Base-by-base conservation (phyloP, 768 basidiomycete genomes). In the Auricularia auricula-judae region DNA sequence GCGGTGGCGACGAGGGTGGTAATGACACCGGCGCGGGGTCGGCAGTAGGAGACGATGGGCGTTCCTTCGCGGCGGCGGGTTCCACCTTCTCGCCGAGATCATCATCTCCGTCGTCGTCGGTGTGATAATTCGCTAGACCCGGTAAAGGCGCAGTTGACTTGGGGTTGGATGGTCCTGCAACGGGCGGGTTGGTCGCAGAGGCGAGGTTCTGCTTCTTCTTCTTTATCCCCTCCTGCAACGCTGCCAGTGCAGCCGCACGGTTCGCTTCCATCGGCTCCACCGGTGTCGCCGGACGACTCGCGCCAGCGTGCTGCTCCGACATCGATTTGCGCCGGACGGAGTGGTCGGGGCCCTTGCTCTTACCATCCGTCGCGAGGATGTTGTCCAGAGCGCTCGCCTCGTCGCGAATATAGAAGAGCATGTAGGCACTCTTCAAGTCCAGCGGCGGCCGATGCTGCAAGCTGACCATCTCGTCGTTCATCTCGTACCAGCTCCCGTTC, bases 321-420 rank as follows among this genome's bases (percentile, higher is more conserved):
- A 29, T 33, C 8, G 29, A 59, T 0, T 59, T 59, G 56, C 29
- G 29, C 56, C 14, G 21, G 56, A 29, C 34, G 14, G 23, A 7
- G 56, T 3, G 56, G 80, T 86, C 79, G 76, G 83, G 78, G 78
- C 81, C 68, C 70, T 77, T 82, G 65, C 76, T 72, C 72, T 79
- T 79, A 73, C 78, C 81, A 73, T 64, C 14, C 69, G 67, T 14
- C 64, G 67, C 63, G 65, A 63, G 23, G 68, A 67, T 63, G 61
- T 66, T 21, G 61, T 69, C 65, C 66, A 35, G 11, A 64, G 47
- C 23, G 47, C 64, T 61, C 47, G 91, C 91, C 73, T 85, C 88
- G 64, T 87, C 86, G 62, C 86, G 85, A 54, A 93, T 82, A 74
- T 98, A 99, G 76, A 96, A 94, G 64, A 99, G 79, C 67, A 98